A percentile compares a stretch with the other conserved stretches of the same genome.
Conservation (phyloP, 805 yeast genomes). For the Wickerhamomyces mucosus region DNA sequence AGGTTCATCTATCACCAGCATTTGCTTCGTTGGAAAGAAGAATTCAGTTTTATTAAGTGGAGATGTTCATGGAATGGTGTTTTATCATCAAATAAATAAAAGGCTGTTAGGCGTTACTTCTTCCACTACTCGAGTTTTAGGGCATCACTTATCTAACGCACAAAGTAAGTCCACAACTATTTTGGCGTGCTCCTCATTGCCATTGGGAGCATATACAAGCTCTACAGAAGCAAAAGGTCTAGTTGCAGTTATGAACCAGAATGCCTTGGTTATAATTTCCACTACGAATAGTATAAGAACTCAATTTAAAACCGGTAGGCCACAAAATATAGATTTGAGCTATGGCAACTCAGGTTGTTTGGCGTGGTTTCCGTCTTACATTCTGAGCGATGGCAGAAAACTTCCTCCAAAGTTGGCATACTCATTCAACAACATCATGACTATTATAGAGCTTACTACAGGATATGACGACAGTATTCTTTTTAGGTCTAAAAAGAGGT, state of each 20-base stretch:
- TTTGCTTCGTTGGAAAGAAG: slow-evolving; percentile 39
- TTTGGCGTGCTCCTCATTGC: slow-evolving; percentile 40
- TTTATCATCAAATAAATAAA: slow-evolving; percentile 55
- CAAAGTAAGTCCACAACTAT: slow-evolving; percentile 21
- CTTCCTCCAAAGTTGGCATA: slow-evolving; percentile 48
- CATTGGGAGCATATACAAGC: slow-evolving; percentile 47
- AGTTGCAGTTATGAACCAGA: slow-evolving; percentile 48
- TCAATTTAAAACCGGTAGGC: slow-evolving; percentile 43
- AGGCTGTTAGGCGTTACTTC: slow-evolving; percentile 43
- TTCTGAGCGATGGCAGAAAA: slow-evolving; percentile 14
- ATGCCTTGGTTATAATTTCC: slow-evolving; percentile 34
- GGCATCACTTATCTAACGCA: slow-evolving; percentile 27
- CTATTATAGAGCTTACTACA: slow-evolving; percentile 38
- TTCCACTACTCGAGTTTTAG: slow-evolving; percentile 41
- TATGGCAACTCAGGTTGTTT: slow-evolving; percentile 35
- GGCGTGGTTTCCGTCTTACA: slow-evolving; percentile 55
- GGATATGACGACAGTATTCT: slow-evolving; percentile 23
- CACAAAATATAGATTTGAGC: slow-evolving; percentile 26
- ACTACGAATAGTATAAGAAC: slow-evolving; percentile 44
- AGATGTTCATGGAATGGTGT: slow-evolving; percentile 47
- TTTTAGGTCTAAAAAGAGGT: slow-evolving; percentile 32
- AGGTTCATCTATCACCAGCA: slow-evolving; percentile 27
- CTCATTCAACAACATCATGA: slow-evolving; percentile 55
- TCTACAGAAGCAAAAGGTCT: slow-evolving; percentile 50
- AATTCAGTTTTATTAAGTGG: slow-evolving; percentile 48